Percentiles rank a stretch among this genome's conserved stretches.
phyloP scores from a whole-genome alignment of 164 flowering plant species.

The Vitis amurensis region DNA sequence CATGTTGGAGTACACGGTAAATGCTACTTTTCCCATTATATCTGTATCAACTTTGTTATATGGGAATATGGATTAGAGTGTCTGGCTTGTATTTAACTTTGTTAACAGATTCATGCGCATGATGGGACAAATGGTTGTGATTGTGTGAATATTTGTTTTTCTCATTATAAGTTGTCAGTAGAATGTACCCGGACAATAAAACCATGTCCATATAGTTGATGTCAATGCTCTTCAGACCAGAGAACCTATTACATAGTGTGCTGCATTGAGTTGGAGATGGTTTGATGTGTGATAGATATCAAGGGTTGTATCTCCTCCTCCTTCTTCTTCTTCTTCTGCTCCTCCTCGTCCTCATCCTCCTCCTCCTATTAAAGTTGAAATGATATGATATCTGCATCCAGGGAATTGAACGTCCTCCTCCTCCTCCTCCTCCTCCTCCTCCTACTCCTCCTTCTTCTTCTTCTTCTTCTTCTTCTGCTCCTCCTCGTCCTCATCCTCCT shows the following conservation, averaged over 20 bases:
- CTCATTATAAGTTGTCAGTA: neutral
- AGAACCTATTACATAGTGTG: neutral
- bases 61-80: neutral
- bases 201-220: neutral
- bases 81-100: neutral
- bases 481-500: no score
- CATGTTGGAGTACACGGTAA: constrained; percentile 93
- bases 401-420: constrained; percentile 71
- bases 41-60: neutral
- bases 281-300: neutral
- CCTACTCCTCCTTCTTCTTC: no score
- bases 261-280: neutral
- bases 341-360: no score
- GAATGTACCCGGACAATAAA: neutral
- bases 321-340: no score
- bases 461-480: no score
- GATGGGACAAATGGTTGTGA: neutral
- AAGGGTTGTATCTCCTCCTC: neutral
- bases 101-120: neutral
- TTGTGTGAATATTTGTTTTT: neutral
- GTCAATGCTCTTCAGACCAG: neutral
- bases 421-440: no score
- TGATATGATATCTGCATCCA: constrained; percentile 22
- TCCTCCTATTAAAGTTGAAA: neutral
- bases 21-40: neutral